Evolutionary conservation across 1,284 basidiomycete species (phyloP), one percentile per base, ranked within the genome.

Genomic region (Ceratobasidium theobromae): DNA sequence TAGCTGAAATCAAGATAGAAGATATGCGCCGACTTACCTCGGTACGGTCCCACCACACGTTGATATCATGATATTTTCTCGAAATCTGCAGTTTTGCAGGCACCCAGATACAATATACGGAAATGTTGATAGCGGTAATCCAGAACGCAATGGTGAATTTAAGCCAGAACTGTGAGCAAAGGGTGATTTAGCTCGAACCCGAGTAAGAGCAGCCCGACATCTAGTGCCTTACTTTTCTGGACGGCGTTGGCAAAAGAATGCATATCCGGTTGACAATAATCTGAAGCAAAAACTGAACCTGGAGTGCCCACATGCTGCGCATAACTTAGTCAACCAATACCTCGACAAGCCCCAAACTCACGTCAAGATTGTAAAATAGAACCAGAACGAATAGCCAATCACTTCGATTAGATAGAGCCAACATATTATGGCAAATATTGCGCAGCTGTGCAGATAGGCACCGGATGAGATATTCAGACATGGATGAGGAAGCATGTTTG

Each of bases 81-180:
- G 40, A 60, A 41, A 70, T 67, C 49, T 70, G 69, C 0, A 71
- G 45, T 4, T 69, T 68, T 5, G 69, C 69, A 0, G 70, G 69
- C n/a, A 71, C 49, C 70, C 70, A 69, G 35, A 71, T 71, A 32
- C 68, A 69, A 55, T 67, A 67, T 14, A 69, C 68, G 1, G 68
- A 65, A 16, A 70, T 65, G 40, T 71, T 70, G 49, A 71, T 70
- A 0, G 40, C n/a, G 0, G 65, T 65, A 12, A 71, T 70, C 12
- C 68, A 57, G 3, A 33, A 46, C 0, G 69, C 70, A 16, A 69
- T 53, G 4, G 53, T 67, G 25, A 51, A 69, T 40, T 71, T 71
- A 8, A 71, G 69, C 55, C 60, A 64, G 41, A 64, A 64, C 60
- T 64, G n/a, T 21, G 18, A 21, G 18, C 9, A 8, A 3, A 14